Percentiles rank a stretch among this genome's conserved stretches.
These are phyloP conservation scores for Ustulina deusta DNA, from an alignment of 2,329 filamentous ascomycete genomes.

Conservation along the genomic window DNA sequence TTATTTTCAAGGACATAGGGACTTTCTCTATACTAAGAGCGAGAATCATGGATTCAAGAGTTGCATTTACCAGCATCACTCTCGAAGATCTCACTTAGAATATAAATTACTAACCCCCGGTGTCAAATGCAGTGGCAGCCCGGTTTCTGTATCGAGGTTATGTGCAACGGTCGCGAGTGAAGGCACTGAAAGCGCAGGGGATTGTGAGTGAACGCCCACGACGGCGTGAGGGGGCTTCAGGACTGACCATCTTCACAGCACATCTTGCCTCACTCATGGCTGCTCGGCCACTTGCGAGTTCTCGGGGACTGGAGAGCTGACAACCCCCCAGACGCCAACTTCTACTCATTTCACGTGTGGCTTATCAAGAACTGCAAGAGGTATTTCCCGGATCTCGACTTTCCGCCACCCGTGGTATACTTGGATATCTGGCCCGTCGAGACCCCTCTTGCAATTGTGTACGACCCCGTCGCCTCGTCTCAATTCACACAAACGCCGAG, in stretches of 20 bases:
- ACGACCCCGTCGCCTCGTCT: constrained; percentile 41
- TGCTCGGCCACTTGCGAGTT: constrained; percentile 47
- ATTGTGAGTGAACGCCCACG: constrained; percentile 42
- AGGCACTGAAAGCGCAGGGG: constrained; percentile 44
- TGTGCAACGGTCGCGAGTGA: constrained; percentile 38
- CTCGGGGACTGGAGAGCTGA: constrained; percentile 44
- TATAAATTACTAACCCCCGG: background rate
- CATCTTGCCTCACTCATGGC: constrained; percentile 46
- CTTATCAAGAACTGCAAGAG: constrained; percentile 43
- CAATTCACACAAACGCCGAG: constrained; percentile 45
- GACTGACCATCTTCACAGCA: constrained; percentile 43
- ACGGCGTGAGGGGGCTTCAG: background rate
- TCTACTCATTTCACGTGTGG: constrained; percentile 46
- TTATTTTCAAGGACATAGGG: background rate
- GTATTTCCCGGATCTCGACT: constrained; percentile 46
- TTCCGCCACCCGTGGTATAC: constrained; percentile 47
- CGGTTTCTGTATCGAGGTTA: constrained; percentile 47
- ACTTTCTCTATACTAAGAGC: background rate
- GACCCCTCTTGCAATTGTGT: constrained; percentile 39
- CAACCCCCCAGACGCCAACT: constrained; percentile 46
- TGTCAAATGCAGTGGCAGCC: constrained; percentile 16
- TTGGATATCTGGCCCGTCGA: constrained; percentile 48
- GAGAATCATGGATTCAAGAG: background rate
- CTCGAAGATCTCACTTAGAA: background rate
- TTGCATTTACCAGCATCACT: background rate